Evolutionary conservation across 495 filamentous ascomycete species (phyloP), one percentile per base, ranked within the genome.

Genomic region (Penicillium roqueforti): DNA sequence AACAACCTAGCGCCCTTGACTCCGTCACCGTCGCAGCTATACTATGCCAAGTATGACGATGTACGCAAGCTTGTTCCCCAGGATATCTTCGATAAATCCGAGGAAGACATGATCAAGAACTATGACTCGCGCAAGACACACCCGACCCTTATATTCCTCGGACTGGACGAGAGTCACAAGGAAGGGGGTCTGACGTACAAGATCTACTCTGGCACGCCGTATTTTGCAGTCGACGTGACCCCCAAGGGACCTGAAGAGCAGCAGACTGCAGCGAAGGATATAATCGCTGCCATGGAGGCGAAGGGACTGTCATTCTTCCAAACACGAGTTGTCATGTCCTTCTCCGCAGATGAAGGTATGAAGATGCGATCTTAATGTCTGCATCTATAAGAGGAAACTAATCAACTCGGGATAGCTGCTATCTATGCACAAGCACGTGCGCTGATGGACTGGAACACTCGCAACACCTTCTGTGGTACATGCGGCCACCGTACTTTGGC

Each of bases 381-480:
- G 8, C n/a, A 29, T 22, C 2, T 3, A 28, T 13, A n/a, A n/a
- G 19, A 38, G 32, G 16, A n/a, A 41, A 8, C 51, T 40, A 45
- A 53, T 67, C 34, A 59, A 55, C 26, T 22, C 16, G 19, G 14
- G 50, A 47, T 55, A 91, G 92, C 90, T 53, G 92, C 91, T 51
- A 89, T 95, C 39, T 91, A 89, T 64, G 95, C 89, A n/a, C 87
- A 93, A 64, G 88, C 91, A 3, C 87, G 92, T 58, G 85, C 88
- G n/a, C 71, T 96, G 34, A 66, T 92, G 26, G 93, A 97, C 73
- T 98, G 93, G 93, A 97, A 98, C 71, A 80, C 76, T 44, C 87
- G 92, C 41, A 97, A 96, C 65, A 89, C 84, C 32, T 97, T 90
- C 74, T 98, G 93, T 70, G 89, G 83, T 9, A 83, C 84, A 49